These are phyloP conservation scores for Xylariaceae sp. DNA, from an alignment of 2,329 filamentous ascomycete genomes.

Conservation along the genomic window DNA sequence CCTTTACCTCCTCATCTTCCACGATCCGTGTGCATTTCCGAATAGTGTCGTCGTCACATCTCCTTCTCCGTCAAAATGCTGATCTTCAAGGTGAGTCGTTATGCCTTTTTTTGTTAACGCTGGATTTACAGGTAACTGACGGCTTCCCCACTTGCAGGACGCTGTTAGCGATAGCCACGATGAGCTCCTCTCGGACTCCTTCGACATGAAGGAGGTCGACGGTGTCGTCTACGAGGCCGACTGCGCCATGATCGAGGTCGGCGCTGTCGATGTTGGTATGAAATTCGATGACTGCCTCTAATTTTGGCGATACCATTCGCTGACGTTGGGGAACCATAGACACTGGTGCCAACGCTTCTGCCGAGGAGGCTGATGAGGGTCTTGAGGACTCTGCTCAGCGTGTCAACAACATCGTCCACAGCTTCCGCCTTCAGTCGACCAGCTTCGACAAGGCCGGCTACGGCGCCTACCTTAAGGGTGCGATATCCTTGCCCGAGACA, in stretches of 20 bases:
- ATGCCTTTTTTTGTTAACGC: neutral
- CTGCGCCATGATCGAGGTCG: conserved; percentile 83
- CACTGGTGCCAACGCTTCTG: conserved; percentile 93
- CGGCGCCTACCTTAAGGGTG: conserved; percentile 80
- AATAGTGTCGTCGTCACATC: conserved; percentile 18
- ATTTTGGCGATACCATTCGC: conserved; percentile 7
- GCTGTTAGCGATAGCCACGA: conserved; percentile 66
- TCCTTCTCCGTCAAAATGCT: conserved; percentile 55
- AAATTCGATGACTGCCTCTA: conserved; percentile 22
- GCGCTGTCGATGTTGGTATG: conserved; percentile 66
- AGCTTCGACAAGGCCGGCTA: conserved; percentile 84
- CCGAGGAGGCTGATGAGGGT: conserved; percentile 77
- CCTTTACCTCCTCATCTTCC: conserved; percentile 25
- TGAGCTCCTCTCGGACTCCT: conserved; percentile 97
- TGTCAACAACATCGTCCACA: conserved; percentile 90
- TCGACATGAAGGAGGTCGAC: conserved; percentile 74
- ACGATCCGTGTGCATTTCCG: conserved; percentile 15
- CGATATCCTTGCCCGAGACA: conserved; percentile 19
- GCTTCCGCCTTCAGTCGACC: conserved; percentile 80
- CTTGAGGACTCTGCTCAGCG: conserved; percentile 63
- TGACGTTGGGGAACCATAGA: conserved; percentile 44
- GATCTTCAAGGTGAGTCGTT: conserved; percentile 59
- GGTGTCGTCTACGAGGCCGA: conserved; percentile 83
- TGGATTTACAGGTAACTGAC: conserved; percentile 5
- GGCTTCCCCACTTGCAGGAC: conserved; percentile 55